Evolutionary conservation across 2,329 filamentous ascomycete species (phyloP).

Genomic region (Xylaria sp.): DNA sequence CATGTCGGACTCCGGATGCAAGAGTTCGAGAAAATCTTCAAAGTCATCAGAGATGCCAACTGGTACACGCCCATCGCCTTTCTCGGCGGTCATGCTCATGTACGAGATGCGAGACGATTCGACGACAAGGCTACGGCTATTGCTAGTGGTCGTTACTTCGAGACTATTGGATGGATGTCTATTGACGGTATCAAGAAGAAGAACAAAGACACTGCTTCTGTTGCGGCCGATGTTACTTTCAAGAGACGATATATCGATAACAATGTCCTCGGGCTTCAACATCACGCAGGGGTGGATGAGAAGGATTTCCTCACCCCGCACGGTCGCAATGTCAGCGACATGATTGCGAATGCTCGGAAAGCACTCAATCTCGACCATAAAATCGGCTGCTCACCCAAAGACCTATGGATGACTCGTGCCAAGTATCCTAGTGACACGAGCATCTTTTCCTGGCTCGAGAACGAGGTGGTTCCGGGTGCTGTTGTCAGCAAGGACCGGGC

Average conservation of each 20-base stretch:
- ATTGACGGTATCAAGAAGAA: conserved; percentile 71
- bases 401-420: conserved; percentile 83
- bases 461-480: conserved; percentile 77
- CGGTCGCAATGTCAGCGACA: conserved; percentile 75
- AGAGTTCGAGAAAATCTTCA: conserved; percentile 82
- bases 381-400: conserved; percentile 84
- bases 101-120: conserved; percentile 84
- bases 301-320: conserved; percentile 80
- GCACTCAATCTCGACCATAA: conserved; percentile 76
- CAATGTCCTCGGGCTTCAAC: conserved; percentile 84
- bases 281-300: conserved; percentile 80
- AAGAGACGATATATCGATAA: conserved; percentile 90
- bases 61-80: conserved; percentile 89
- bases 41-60: conserved; percentile 78
- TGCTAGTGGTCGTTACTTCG: conserved; percentile 91
- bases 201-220: conserved; percentile 46
- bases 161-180: conserved; percentile 94
- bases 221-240: conserved; percentile 66
- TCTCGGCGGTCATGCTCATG: conserved; percentile 91
- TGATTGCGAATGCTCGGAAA: conserved; percentile 76
- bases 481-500: conserved; percentile 68
- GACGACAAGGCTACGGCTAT: conserved; percentile 82
- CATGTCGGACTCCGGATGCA: conserved; percentile 85
- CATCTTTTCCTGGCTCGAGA: conserved; percentile 84
- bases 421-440: conserved; percentile 79